Evolutionary conservation across 2,329 filamentous ascomycete genomes (phyloP), one percentile per base, ranked within the genome.

Genomic region (Mollisiaceae sp.): DNA sequence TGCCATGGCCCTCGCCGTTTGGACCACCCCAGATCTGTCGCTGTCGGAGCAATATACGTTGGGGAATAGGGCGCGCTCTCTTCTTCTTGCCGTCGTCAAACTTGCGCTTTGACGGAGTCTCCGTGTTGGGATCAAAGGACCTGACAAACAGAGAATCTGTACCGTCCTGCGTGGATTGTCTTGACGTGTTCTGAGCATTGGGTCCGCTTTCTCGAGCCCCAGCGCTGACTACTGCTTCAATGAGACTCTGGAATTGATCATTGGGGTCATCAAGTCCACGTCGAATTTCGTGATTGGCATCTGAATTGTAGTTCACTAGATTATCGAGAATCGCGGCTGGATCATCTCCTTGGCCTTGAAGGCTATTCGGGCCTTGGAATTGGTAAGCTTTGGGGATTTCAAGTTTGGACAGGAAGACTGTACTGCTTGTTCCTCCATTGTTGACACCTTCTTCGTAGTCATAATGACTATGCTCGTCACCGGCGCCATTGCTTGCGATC

Each of bases 171-270:
- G 22, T 43, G 45, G 45, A 22, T 50, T n/a, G 20, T 50, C 45
- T 50, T 50, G 45, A 24, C n/a, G 11, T 11, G 27, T 32, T 32
- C 27, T 32, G 27, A 32, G 27, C 27, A 32, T 50, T 20, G 22
- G 20, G n/a, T 50, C 20, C 24, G 24, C n/a, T 54, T 54, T 66
- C 65, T 60, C 54, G 59, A 14, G 63, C 72, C 45, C 65, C 71
- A 61, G 73, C 70, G 8, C 68, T 73, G 27, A 68, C 72, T 36
- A 68, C 74, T 27, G 74, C 72, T 62, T 74, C 60, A 11, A 74
- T 62, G 18, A 74, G 59, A 52, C 67, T 74, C 27, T 68, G 70
- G 24, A 75, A 74, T 56, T 72, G 69, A 54, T 71, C 67, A 62
- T 50, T 32, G 27, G 27, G 27, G 6, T 32, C 6, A 32, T 32